phyloP scores from a whole-genome alignment of 129 eudicot genomes.

The Silybum marianum region DNA sequence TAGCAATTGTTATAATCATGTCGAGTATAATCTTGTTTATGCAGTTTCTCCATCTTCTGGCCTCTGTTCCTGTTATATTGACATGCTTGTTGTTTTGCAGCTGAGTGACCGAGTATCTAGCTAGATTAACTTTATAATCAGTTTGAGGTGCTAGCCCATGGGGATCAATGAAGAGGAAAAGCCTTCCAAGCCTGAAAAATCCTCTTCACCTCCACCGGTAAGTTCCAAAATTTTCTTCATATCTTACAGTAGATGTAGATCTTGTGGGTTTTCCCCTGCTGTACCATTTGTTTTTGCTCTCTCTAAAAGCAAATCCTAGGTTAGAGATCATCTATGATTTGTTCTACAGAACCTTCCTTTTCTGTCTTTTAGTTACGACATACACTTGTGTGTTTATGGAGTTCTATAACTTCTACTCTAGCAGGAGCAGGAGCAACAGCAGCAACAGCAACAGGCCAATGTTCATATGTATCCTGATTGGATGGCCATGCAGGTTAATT shows the following conservation, averaged over 20 bases:
- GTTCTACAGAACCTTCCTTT: neutral
- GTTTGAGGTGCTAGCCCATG: constrained; percentile 36
- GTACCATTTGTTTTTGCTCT: neutral
- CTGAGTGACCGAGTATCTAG: constrained; percentile 14
- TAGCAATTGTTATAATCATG: neutral
- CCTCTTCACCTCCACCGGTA: constrained; percentile 62
- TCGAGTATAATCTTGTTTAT: neutral
- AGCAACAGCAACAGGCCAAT: constrained; percentile 52
- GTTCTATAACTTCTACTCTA: constrained; percentile 18
- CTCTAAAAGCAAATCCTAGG: neutral
- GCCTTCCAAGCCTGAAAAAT: constrained; percentile 43
- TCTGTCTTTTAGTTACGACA: neutral
- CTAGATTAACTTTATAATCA: constrained; percentile 16
- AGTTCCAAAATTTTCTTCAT: constrained; percentile 23
- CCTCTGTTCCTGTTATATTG: neutral
- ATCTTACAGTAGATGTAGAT: neutral
- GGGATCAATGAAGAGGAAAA: constrained; percentile 57
- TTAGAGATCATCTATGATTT: neutral
- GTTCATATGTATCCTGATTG: constrained; percentile 84
- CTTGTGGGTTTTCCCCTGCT: neutral
- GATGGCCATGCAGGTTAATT: constrained; percentile 92
- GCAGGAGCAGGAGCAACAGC: constrained; percentile 48
- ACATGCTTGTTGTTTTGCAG: constrained; percentile 30
- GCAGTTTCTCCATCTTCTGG: neutral
- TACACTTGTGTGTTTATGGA: neutral